Conservation (phyloP, 441 rosid genomes). For the Euphorbia schlechtendalii region DNA sequence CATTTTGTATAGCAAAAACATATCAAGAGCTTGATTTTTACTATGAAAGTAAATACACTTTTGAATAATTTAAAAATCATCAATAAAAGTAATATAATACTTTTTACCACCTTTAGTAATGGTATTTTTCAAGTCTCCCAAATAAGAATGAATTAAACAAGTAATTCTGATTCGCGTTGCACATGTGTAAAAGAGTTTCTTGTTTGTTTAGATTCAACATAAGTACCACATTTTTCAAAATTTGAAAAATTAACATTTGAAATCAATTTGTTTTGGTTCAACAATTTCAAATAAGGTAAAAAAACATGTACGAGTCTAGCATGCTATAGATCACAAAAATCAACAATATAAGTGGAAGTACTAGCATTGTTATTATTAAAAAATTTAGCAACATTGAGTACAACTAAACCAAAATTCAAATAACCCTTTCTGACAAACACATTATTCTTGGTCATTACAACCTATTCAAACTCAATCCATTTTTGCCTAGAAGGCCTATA, state of each 20-base stretch:
- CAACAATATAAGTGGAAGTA: no score
- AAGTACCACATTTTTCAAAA: not conserved
- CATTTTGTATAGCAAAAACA: not conserved
- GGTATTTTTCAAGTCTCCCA: not conserved
- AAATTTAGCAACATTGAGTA: not conserved
- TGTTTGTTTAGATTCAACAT: not conserved
- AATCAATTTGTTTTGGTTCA: not conserved
- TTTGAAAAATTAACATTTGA: not conserved
- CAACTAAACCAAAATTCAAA: not conserved
- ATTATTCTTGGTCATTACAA: not conserved
- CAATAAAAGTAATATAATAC: conserved; percentile 5
- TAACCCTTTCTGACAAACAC: not conserved
- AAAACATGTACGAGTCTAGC: not conserved
- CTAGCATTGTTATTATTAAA: no score
- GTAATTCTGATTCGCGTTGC: not conserved
- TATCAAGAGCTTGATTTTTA: not conserved
- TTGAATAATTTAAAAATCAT: not conserved
- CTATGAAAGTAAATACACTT: not conserved
- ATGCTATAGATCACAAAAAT: not conserved
- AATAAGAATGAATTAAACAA: not conserved
- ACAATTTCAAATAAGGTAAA: not conserved
- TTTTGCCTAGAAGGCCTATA: not conserved
- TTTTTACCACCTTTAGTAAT: conserved; percentile 7
- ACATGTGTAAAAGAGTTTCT: not conserved
- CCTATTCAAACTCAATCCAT: no score